Evolutionary conservation across 1,139 yeast genomes (phyloP).

Genomic region (Arxiozyma telluris): DNA sequence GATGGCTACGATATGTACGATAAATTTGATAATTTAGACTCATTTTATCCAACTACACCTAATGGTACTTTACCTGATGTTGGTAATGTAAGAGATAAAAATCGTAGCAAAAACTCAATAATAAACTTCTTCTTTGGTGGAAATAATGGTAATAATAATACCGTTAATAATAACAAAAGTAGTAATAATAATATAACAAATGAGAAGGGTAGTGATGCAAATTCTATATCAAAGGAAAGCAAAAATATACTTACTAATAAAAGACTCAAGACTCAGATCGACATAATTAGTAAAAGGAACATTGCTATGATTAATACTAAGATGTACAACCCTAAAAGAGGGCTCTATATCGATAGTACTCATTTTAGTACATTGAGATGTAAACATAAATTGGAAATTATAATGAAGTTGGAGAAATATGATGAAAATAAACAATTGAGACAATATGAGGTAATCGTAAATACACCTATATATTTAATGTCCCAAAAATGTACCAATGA

Average conservation of each 20-base stretch:
- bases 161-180: background rate
- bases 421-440: slow-evolving; percentile 49
- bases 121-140: slow-evolving; percentile 4
- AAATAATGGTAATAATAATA: background rate
- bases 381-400: slow-evolving; percentile 65
- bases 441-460: slow-evolving; percentile 83
- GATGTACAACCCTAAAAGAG: slow-evolving; percentile 24
- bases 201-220: background rate
- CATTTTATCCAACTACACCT: background rate
- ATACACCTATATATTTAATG: slow-evolving; percentile 68
- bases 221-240: background rate
- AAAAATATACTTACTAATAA: background rate
- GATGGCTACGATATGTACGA: slow-evolving; percentile 13
- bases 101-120: slow-evolving; percentile 1
- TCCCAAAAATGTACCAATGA: slow-evolving; percentile 65
- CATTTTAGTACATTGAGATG: slow-evolving; percentile 60
- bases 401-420: slow-evolving; percentile 58
- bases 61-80: background rate
- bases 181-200: background rate
- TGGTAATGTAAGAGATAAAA: background rate
- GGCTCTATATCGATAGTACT: slow-evolving; percentile 55
- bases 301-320: slow-evolving; percentile 8
- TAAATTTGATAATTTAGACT: background rate
- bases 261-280: background rate
- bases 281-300: background rate